Conservation (phyloP, 2,329 filamentous ascomycete species). For the Sphaerulina musiva region DNA sequence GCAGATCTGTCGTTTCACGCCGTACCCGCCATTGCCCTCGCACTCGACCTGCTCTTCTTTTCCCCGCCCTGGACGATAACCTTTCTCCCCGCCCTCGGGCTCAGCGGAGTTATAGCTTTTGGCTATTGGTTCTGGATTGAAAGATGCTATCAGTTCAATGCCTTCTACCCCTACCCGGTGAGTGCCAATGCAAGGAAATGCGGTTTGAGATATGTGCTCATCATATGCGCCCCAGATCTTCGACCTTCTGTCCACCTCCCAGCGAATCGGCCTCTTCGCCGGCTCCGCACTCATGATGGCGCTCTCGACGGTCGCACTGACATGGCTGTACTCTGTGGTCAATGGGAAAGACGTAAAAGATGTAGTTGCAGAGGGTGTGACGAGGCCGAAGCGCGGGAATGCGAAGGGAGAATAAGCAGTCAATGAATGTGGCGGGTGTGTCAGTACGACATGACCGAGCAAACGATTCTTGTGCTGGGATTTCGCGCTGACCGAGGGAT, state of each 20-base stretch:
- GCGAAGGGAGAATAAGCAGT: conserved; percentile 23
- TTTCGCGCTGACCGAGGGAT: too few relatives aligned
- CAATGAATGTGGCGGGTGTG: not conserved
- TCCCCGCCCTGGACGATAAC: conserved; percentile 67
- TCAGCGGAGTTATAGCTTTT: conserved; percentile 56
- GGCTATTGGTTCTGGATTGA: conserved; percentile 74
- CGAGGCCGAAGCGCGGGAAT: conserved; percentile 22
- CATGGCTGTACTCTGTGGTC: conserved; percentile 61
- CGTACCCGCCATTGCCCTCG: conserved; percentile 58
- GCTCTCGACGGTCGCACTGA: conserved; percentile 59
- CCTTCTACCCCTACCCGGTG: conserved; percentile 73
- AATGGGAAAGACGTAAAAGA: conserved; percentile 47
- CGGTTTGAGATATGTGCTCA: not conserved
- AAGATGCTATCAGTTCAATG: conserved; percentile 61
- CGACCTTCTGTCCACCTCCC: conserved; percentile 56
- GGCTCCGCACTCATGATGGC: conserved; percentile 60
- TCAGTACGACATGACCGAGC: too few relatives aligned
- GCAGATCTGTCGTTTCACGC: conserved; percentile 61
- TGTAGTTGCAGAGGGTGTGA: conserved; percentile 8
- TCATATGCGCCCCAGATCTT: conserved; percentile 49
- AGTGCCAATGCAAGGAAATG: not conserved
- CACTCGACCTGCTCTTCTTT: conserved; percentile 59
- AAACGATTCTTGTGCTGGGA: too few relatives aligned
- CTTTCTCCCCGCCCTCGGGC: conserved; percentile 51
- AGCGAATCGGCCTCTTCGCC: conserved; percentile 50